These are phyloP conservation scores for Colletotrichum abscissum DNA, from an alignment of 2,329 filamentous ascomycete genomes.

Conservation along the genomic window DNA sequence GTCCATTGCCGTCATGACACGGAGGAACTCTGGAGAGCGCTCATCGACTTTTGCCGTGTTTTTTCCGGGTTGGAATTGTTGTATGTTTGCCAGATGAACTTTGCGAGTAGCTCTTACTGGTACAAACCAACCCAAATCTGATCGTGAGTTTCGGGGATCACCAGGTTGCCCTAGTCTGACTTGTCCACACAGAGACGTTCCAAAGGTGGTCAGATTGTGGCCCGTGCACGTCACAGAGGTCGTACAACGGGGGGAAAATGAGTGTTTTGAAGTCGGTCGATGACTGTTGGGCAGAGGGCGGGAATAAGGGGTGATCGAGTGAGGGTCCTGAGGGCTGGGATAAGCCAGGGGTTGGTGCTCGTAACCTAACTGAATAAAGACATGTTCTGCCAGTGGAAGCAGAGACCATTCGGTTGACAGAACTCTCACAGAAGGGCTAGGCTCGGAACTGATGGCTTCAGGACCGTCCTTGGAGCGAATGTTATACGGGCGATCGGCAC, in stretches of 20 bases:
- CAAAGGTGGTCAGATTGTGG: conserved; percentile 22
- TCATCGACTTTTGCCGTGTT: background rate
- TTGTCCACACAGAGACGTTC: background rate
- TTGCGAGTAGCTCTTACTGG: background rate
- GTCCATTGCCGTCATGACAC: conserved; percentile 2
- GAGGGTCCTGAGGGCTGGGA: too few species aligned
- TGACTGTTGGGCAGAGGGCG: background rate
- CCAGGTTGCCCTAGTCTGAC: background rate
- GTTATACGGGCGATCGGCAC: background rate
- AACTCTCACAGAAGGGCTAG: background rate
- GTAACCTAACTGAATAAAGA: background rate
- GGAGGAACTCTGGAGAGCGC: background rate
- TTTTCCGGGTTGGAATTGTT: background rate
- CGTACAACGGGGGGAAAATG: background rate
- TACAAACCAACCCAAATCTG: background rate
- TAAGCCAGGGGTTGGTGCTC: too few species aligned
- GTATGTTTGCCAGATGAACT: background rate
- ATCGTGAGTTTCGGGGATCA: background rate
- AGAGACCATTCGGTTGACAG: background rate
- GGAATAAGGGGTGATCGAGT: background rate
- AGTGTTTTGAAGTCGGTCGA: background rate
- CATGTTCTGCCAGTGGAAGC: too few species aligned
- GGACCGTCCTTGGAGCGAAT: too few species aligned
- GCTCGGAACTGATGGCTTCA: background rate
- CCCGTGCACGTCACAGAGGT: conserved; percentile 24